Percentiles rank a stretch among this genome's conserved stretches.
These are phyloP conservation scores for Fusarium sp. DNA, from an alignment of 2,329 filamentous ascomycete species.

Conservation along the genomic window DNA sequence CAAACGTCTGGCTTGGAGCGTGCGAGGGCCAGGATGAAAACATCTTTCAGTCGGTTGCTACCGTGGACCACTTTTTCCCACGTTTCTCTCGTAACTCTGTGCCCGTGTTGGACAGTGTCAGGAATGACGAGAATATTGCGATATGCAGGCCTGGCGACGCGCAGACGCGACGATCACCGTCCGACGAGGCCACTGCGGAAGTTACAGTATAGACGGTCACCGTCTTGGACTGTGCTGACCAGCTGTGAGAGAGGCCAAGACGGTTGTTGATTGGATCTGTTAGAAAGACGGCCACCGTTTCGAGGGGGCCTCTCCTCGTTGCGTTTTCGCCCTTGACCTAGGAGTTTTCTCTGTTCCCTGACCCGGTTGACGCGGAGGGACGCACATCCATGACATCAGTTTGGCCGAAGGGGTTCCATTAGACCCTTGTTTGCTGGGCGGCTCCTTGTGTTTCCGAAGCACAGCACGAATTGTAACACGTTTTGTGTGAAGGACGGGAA, in stretches of 20 bases:
- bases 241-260: neutral
- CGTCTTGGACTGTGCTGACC: constrained; percentile 37
- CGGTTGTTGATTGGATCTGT: constrained; percentile 30
- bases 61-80: constrained; percentile 39
- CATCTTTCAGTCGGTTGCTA: constrained; percentile 31
- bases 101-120: constrained; percentile 19
- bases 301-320: constrained; percentile 17
- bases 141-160: constrained; percentile 30
- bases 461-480: constrained; percentile 24
- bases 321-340: constrained; percentile 25
- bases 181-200: constrained; percentile 10
- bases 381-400: constrained; percentile 52
- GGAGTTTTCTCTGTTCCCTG: neutral
- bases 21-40: constrained; percentile 16
- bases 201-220: constrained; percentile 28
- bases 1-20: constrained; percentile 12
- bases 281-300: constrained; percentile 39
- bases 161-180: constrained; percentile 33
- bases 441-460: constrained; percentile 30
- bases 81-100: constrained; percentile 14
- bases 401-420: constrained; percentile 30
- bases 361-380: constrained; percentile 26
- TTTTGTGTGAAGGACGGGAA: constrained; percentile 10
- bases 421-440: constrained; percentile 31
- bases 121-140: constrained; percentile 42